Conservation (phyloP, 441 rosid genomes). For the Pelargonium cotyledonis region DNA sequence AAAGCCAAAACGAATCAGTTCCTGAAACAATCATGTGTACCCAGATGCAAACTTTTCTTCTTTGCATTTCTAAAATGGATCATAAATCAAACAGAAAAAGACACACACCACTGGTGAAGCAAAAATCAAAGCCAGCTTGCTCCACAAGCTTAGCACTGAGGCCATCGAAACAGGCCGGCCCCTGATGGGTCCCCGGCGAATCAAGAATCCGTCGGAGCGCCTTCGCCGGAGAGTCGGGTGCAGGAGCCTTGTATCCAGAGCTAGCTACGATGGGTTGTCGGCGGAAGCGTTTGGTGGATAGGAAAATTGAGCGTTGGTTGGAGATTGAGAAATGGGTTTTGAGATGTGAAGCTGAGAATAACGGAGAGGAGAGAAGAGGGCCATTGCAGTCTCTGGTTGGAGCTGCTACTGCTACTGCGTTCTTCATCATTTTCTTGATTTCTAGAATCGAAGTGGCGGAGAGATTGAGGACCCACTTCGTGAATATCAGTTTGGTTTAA, state of each 20-base stretch:
- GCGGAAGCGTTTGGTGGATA: not conserved
- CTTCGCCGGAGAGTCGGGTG: constrained; percentile 39
- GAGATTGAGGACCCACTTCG: not conserved
- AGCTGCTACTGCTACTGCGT: not conserved
- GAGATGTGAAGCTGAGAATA: not conserved
- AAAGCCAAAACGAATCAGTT: not conserved
- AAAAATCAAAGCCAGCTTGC: constrained; percentile 67
- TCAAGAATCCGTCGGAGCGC: constrained; percentile 53
- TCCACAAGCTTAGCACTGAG: constrained; percentile 84
- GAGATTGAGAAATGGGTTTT: not conserved
- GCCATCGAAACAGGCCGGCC: constrained; percentile 95
- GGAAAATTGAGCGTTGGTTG: not conserved
- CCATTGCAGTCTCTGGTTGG: not conserved
- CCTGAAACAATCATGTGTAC: not conserved
- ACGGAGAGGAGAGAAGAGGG: not conserved
- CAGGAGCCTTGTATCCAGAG: constrained; percentile 9
- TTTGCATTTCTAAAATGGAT: not conserved
- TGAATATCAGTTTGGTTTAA: not conserved
- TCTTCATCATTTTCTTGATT: not conserved
- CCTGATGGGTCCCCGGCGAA: constrained; percentile 75
- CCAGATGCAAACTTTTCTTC: not conserved
- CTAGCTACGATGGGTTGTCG: constrained; percentile 7
- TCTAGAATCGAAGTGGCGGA: not conserved
- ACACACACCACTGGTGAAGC: constrained; percentile 46
- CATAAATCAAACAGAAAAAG: not conserved